Percentiles rank a stretch among this genome's conserved stretches.
phyloP scores from a whole-genome alignment of 257 asterid genomes.

The Ligustrum vulgare region DNA sequence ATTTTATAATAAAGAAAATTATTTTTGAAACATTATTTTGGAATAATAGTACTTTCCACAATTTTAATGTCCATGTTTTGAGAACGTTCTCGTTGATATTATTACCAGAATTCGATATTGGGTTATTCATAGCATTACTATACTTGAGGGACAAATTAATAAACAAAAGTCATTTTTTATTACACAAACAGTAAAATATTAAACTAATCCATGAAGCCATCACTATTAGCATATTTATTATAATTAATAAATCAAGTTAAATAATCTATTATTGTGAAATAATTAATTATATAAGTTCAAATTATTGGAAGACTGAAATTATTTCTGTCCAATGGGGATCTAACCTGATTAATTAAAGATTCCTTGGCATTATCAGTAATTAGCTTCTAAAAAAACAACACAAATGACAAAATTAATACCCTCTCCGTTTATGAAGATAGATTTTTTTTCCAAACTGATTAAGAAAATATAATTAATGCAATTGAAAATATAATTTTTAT shows the following conservation, averaged over 20 bases:
- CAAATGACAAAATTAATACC: slow-evolving; percentile 28
- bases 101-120: no score
- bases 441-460: no score
- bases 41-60: background rate
- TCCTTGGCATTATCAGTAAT: slow-evolving; percentile 6
- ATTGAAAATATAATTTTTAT: no score
- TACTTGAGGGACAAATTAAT: slow-evolving; percentile 4
- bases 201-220: slow-evolving; percentile 17
- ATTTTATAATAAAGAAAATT: background rate
- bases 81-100: no score
- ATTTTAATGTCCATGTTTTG: slow-evolving; percentile 2
- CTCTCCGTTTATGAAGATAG: no score
- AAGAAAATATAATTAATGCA: no score
- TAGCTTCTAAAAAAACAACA: slow-evolving; percentile 17
- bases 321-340: background rate
- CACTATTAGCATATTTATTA: slow-evolving; percentile 3
- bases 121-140: no score
- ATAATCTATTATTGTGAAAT: background rate
- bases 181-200: background rate
- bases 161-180: background rate
- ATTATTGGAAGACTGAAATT: slow-evolving; percentile 16
- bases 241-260: background rate
- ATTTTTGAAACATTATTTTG: background rate
- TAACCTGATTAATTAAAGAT: slow-evolving; percentile 1
- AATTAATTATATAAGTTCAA: background rate